phyloP scores from a whole-genome alignment of 2,329 filamentous ascomycete genomes.

The Ophiostoma novo-ulmi region DNA sequence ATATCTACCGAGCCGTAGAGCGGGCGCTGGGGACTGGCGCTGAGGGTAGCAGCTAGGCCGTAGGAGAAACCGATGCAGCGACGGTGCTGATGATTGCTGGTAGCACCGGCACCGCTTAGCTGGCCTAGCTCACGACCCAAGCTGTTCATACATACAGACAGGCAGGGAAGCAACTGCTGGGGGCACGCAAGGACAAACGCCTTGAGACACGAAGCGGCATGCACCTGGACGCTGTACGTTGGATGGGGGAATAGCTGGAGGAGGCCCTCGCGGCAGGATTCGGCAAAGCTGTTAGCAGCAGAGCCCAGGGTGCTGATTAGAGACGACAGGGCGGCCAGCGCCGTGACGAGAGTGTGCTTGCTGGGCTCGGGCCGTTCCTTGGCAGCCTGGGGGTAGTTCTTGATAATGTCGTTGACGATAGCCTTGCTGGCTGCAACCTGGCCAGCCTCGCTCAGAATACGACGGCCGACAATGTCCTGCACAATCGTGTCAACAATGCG shows the following conservation, averaged over 20 bases:
- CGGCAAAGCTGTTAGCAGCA: slow-evolving; percentile 71
- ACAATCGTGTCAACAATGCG: slow-evolving; percentile 80
- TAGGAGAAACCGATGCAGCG: slow-evolving; percentile 88
- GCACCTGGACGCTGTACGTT: slow-evolving; percentile 92
- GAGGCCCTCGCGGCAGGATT: slow-evolving; percentile 77
- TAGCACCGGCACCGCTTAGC: slow-evolving; percentile 68
- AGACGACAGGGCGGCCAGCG: slow-evolving; percentile 72
- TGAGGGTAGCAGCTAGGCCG: slow-evolving; percentile 83
- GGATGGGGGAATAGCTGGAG: slow-evolving; percentile 89
- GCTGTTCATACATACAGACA: slow-evolving; percentile 96
- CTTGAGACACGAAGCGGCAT: slow-evolving; percentile 79
- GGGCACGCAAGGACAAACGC: slow-evolving; percentile 85
- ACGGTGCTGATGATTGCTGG: slow-evolving; percentile 49
- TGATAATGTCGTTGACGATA: slow-evolving; percentile 81
- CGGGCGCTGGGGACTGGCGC: slow-evolving; percentile 80
- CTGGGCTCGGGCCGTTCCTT: slow-evolving; percentile 83
- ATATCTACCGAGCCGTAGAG: slow-evolving; percentile 94
- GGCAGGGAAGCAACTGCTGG: slow-evolving; percentile 81
- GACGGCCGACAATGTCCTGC: slow-evolving; percentile 73
- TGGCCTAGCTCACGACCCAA: slow-evolving; percentile 79
- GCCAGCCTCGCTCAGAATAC: slow-evolving; percentile 82
- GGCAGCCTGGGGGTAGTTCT: slow-evolving; percentile 86
- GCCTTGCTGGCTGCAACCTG: slow-evolving; percentile 76
- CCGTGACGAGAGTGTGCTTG: slow-evolving; percentile 76
- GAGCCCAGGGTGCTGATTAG: slow-evolving; percentile 77